Conservation (phyloP, 495 filamentous ascomycete genomes). For the Geoglossum glabrum region DNA sequence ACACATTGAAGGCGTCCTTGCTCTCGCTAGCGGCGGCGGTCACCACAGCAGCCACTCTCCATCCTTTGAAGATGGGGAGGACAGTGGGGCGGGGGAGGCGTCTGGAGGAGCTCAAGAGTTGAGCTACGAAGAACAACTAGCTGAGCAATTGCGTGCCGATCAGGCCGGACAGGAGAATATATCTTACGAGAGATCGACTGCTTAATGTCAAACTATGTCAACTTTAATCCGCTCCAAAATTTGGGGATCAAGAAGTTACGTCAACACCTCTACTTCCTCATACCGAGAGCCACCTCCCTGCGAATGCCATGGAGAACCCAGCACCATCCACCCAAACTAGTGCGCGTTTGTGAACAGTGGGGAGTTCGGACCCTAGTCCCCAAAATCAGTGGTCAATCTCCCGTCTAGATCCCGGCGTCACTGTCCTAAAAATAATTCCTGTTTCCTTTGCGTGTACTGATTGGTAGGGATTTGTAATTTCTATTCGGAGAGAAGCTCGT, state of each 20-base stretch:
- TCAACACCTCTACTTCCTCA: not conserved
- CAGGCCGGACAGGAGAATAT: not conserved
- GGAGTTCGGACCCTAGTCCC: not conserved
- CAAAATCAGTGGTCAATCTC: not conserved
- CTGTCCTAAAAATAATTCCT: not conserved
- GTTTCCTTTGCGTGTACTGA: not conserved
- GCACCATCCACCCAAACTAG: not conserved
- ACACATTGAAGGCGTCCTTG: slow-evolving; percentile 51
- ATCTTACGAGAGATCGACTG: not conserved
- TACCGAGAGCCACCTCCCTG: not conserved
- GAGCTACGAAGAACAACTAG: not conserved
- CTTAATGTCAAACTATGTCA: not conserved
- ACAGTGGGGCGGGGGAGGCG: not conserved
- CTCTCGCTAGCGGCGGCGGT: slow-evolving; percentile 25
- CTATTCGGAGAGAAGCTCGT: not conserved
- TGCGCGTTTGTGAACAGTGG: not conserved
- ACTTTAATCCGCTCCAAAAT: not conserved
- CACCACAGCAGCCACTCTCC: not conserved
- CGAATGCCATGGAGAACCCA: not conserved
- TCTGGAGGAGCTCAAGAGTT: not conserved
- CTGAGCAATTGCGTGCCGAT: not conserved
- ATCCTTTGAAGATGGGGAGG: not conserved
- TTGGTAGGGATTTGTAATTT: not conserved
- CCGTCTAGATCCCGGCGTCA: not conserved
- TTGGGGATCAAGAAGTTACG: not conserved